Percentiles rank a stretch among this genome's conserved stretches.
Evolutionary conservation across 176 grass and related monocot species (phyloP).

Genomic region (Zea luxurians): DNA sequence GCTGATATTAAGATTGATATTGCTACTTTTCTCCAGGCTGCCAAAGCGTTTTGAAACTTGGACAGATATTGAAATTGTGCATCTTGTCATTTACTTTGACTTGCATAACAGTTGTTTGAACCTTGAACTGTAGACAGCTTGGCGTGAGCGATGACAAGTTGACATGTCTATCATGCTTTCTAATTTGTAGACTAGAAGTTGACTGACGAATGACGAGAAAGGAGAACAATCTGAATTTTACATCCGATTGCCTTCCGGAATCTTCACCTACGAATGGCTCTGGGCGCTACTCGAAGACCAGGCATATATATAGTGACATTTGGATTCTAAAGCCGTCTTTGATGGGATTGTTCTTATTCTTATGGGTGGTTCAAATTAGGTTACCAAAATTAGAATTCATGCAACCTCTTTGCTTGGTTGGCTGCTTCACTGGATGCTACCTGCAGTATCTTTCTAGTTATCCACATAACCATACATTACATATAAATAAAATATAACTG

Average conservation of each 20-base stretch:
- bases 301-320: background rate
- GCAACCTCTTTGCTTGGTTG: too few species aligned
- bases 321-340: too few species aligned
- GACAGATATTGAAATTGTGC: background rate
- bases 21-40: background rate
- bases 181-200: slow-evolving; percentile 5
- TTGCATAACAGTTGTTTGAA: background rate
- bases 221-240: background rate
- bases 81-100: slow-evolving; percentile 9
- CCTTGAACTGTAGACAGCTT: slow-evolving; percentile 22
- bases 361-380: too few species aligned
- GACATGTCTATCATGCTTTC: background rate
- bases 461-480: too few species aligned
- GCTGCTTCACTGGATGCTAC: too few species aligned
- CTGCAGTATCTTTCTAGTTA: too few species aligned
- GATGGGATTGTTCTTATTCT: too few species aligned
- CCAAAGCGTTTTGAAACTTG: slow-evolving; percentile 16
- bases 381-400: too few species aligned
- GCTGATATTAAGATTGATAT: slow-evolving; percentile 31
- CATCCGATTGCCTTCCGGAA: background rate
- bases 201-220: background rate
- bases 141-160: slow-evolving; percentile 25
- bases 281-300: background rate
- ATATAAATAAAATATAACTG: too few species aligned
- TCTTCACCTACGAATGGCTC: background rate